Percentiles rank a stretch among this genome's conserved stretches.
These are phyloP conservation scores for Excoecaria cochinchinensis DNA, from an alignment of 345 rosid species.

Conservation along the genomic window DNA sequence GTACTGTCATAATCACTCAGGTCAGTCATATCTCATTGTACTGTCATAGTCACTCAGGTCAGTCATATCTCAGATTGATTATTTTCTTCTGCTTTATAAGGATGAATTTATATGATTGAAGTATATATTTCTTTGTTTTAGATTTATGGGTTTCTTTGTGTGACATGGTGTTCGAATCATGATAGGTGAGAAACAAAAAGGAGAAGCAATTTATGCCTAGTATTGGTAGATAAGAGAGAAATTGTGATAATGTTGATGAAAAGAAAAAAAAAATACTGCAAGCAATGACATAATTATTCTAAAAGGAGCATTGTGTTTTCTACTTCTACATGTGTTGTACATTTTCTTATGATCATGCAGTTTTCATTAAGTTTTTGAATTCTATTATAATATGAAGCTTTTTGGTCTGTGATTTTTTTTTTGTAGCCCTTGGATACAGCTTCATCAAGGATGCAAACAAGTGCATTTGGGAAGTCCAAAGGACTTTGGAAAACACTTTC, in stretches of 20 bases:
- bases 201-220: too few relatives aligned
- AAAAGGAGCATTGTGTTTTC: neutral
- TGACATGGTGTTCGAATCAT: neutral
- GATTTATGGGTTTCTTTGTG: neutral
- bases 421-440: conserved; percentile 32
- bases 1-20: conserved; percentile 26
- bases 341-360: neutral
- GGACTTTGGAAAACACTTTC: conserved; percentile 31
- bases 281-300: neutral
- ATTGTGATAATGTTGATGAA: neutral
- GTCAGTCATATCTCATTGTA: conserved; percentile 13
- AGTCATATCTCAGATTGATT: neutral
- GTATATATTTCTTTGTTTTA: neutral
- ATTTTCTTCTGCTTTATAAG: neutral
- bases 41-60: conserved; percentile 27
- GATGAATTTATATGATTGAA: too few relatives aligned
- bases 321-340: neutral
- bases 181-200: neutral
- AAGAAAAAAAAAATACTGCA: neutral
- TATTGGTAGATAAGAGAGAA: neutral
- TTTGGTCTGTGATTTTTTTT: neutral
- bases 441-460: conserved; percentile 31
- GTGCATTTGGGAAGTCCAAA: conserved; percentile 25
- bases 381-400: too few relatives aligned
- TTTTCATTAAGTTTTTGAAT: neutral